Percentiles rank a stretch among this genome's conserved stretches.
Evolutionary conservation across 2,329 filamentous ascomycete species (phyloP).

Genomic region (Phialophora chinensis): DNA sequence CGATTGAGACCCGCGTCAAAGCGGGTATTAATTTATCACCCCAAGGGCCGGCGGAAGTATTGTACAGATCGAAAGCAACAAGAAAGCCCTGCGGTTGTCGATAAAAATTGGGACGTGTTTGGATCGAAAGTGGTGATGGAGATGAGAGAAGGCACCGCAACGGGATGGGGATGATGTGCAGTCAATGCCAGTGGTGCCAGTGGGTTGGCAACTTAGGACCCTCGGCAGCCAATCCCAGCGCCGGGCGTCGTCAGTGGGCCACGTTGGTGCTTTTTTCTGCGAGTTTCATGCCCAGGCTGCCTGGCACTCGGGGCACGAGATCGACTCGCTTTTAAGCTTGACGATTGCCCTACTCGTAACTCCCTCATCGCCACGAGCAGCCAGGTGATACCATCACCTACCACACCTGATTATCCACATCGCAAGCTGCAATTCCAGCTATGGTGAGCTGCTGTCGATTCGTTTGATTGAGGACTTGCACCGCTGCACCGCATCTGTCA

Average conservation of each 20-base stretch:
- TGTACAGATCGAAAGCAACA: constrained; percentile 9
- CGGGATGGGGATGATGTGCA: constrained; percentile 8
- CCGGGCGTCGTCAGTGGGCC: background rate
- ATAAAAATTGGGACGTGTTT: constrained; percentile 17
- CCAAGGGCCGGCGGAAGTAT: background rate
- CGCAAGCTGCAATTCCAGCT: background rate
- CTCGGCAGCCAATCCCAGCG: background rate
- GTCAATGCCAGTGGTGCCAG: constrained; percentile 2
- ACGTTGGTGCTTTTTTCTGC: background rate
- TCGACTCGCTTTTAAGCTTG: background rate
- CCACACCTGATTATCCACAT: background rate
- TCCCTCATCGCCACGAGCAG: background rate
- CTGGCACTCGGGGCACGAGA: background rate
- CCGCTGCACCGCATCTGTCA: background rate
- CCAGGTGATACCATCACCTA: background rate
- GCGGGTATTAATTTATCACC: background rate
- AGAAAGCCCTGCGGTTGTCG: background rate
- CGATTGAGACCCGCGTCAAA: background rate
- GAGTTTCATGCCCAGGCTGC: constrained; percentile 6
- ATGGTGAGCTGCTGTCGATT: background rate
- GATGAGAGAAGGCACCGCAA: constrained; percentile 7
- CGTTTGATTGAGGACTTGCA: background rate
- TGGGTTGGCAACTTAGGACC: constrained; percentile 1
- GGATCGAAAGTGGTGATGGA: constrained; percentile 6
- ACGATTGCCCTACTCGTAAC: background rate